Evolutionary conservation across 768 basidiomycete genomes (phyloP).

Genomic region (Gloeostereum incarnatum): DNA sequence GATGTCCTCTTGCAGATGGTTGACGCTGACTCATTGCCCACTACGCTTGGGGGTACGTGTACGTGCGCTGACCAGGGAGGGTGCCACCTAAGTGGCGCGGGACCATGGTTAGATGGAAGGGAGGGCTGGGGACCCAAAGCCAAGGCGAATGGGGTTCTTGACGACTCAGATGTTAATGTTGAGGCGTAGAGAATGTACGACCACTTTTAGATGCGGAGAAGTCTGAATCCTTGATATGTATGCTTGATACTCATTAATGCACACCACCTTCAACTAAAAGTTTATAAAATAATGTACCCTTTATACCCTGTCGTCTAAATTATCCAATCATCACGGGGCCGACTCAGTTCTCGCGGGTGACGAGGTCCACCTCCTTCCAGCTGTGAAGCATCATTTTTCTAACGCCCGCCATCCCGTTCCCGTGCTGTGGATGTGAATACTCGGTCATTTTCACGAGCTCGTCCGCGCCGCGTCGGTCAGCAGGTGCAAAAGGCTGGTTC

Average conservation of each 20-base stretch:
- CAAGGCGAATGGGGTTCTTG: no score
- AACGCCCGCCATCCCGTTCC: not conserved
- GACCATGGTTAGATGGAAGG: slow-evolving; percentile 64
- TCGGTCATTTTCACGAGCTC: slow-evolving; percentile 32
- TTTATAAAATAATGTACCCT: no score
- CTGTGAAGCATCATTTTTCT: not conserved
- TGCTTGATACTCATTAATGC: no score
- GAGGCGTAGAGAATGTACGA: no score
- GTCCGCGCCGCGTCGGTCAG: slow-evolving; percentile 45
- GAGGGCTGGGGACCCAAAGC: slow-evolving; percentile 36
- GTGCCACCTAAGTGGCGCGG: slow-evolving; percentile 53
- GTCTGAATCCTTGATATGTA: no score
- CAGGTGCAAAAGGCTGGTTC: slow-evolving; percentile 68
- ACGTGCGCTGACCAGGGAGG: slow-evolving; percentile 46
- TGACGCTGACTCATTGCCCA: slow-evolving; percentile 56
- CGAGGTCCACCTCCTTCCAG: not conserved
- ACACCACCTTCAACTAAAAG: no score
- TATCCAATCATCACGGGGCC: no score
- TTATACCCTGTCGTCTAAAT: no score
- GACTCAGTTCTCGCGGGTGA: not conserved
- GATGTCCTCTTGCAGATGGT: slow-evolving; percentile 47
- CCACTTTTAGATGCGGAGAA: no score
- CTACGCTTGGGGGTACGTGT: slow-evolving; percentile 54
- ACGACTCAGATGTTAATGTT: no score
- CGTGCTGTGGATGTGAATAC: slow-evolving; percentile 9